phyloP scores from a whole-genome alignment of 177 flowering plant genomes.

The Tripterygium wilfordii region DNA sequence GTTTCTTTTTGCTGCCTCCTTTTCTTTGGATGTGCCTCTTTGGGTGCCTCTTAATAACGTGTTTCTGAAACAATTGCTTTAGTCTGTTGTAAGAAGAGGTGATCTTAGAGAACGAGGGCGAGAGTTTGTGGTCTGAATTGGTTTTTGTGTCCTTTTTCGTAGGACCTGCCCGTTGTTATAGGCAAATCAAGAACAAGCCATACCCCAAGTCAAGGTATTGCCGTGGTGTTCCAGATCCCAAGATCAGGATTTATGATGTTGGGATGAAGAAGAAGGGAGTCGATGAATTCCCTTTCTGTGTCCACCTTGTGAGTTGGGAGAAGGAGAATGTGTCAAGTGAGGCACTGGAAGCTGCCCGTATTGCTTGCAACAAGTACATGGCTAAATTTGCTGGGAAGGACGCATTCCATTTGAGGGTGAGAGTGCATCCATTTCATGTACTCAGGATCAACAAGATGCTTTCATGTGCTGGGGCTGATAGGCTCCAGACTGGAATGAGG shows the following conservation, averaged over 20 bases:
- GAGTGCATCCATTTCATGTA: conserved; percentile 67
- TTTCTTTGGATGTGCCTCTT: no score
- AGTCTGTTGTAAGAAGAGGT: no score
- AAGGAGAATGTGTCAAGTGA: conserved; percentile 71
- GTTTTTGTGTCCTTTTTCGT: not conserved
- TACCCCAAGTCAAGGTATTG: conserved; percentile 63
- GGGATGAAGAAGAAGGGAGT: conserved; percentile 68
- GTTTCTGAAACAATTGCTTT: no score
- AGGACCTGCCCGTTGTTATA: conserved; percentile 58
- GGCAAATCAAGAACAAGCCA: conserved; percentile 69
- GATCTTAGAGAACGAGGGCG: no score
- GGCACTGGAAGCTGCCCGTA: conserved; percentile 65
- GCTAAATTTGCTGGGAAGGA: conserved; percentile 61
- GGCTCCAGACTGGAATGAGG: conserved; percentile 72
- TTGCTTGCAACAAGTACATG: conserved; percentile 73
- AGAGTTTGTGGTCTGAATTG: no score
- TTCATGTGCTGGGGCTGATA: conserved; percentile 75
- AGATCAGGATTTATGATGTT: conserved; percentile 69
- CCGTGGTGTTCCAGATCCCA: conserved; percentile 73
- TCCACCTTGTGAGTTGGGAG: conserved; percentile 68
- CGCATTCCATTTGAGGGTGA: conserved; percentile 52
- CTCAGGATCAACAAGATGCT: conserved; percentile 67
- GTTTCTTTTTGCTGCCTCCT: no score
- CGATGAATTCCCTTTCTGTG: conserved; percentile 67
- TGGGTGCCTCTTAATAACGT: no score